A percentile compares a stretch with the other conserved stretches of the same genome.
phyloP scores from a whole-genome alignment of 805 yeast genomes.

The Wickerhamiella sergipiensis region DNA sequence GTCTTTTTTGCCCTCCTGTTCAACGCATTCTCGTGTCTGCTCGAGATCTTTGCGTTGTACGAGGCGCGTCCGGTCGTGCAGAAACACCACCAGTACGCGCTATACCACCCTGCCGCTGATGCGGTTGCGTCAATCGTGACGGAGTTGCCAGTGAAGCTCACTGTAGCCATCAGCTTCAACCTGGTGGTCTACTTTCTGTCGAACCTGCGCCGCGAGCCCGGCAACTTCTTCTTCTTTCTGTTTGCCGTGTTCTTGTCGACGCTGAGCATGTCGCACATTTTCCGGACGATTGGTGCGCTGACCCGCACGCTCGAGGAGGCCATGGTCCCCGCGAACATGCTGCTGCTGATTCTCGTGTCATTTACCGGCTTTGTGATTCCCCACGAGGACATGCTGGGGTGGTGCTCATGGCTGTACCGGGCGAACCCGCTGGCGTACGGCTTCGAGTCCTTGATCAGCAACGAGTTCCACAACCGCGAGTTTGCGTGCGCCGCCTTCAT shows the following conservation, averaged over 20 bases:
- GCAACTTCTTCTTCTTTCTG: constrained; percentile 39
- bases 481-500: constrained; percentile 42
- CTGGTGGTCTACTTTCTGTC: constrained; percentile 46
- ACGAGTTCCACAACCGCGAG: constrained; percentile 46
- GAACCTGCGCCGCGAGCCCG: constrained; percentile 34
- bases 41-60: constrained; percentile 38
- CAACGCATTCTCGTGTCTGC: constrained; percentile 46
- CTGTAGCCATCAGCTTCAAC: constrained; percentile 32
- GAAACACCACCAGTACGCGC: constrained; percentile 58
- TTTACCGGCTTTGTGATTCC: constrained; percentile 58
- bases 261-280: constrained; percentile 36
- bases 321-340: constrained; percentile 44
- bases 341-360: constrained; percentile 35
- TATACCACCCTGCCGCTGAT: constrained; percentile 64
- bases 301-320: constrained; percentile 40
- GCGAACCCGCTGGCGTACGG: constrained; percentile 44
- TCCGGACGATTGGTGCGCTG: constrained; percentile 40
- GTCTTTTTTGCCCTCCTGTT: constrained; percentile 47
- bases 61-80: constrained; percentile 45
- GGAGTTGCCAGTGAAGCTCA: constrained; percentile 47
- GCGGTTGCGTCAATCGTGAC: constrained; percentile 49
- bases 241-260: constrained; percentile 34
- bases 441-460: constrained; percentile 50
- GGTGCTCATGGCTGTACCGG: constrained; percentile 58
- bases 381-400: constrained; percentile 44